Evolutionary conservation across 2,329 filamentous ascomycete species (phyloP).

Genomic region (Xylariales sp.): DNA sequence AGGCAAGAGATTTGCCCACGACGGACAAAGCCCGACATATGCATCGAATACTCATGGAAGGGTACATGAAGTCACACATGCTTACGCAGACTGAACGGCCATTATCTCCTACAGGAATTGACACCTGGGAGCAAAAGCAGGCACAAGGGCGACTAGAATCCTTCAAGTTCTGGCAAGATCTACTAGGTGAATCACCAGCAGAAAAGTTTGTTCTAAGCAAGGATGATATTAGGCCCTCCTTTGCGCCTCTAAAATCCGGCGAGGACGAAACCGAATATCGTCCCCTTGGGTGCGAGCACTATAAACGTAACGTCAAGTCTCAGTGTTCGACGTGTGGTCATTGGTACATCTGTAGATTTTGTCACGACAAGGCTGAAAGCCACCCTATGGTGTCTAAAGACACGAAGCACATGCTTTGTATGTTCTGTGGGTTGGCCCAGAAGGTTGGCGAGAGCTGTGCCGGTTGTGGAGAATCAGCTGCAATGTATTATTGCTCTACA

Average conservation of each 20-base stretch:
- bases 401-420: slow-evolving; percentile 95
- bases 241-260: slow-evolving; percentile 49
- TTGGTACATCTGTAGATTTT: slow-evolving; percentile 95
- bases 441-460: slow-evolving; percentile 73
- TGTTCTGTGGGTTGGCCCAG: slow-evolving; percentile 87
- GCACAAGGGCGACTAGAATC: slow-evolving; percentile 45
- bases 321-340: slow-evolving; percentile 85
- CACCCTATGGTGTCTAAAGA: slow-evolving; percentile 75
- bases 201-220: slow-evolving; percentile 48
- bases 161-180: slow-evolving; percentile 55
- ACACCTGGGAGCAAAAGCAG: slow-evolving; percentile 33
- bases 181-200: slow-evolving; percentile 31
- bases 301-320: slow-evolving; percentile 91
- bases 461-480: slow-evolving; percentile 70
- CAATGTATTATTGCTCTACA: slow-evolving; percentile 87
- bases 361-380: slow-evolving; percentile 80
- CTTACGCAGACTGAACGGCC: slow-evolving; percentile 19
- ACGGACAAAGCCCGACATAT: slow-evolving; percentile 68
- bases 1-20: slow-evolving; percentile 52
- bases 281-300: slow-evolving; percentile 80
- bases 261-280: slow-evolving; percentile 31
- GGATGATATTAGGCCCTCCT: slow-evolving; percentile 65
- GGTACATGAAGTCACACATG: slow-evolving; percentile 49
- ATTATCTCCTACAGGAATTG: slow-evolving; percentile 33
- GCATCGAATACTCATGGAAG: slow-evolving; percentile 66